These are phyloP conservation scores for Gaillardinia entomophila DNA, from an alignment of 805 yeast species.

Conservation along the genomic window DNA sequence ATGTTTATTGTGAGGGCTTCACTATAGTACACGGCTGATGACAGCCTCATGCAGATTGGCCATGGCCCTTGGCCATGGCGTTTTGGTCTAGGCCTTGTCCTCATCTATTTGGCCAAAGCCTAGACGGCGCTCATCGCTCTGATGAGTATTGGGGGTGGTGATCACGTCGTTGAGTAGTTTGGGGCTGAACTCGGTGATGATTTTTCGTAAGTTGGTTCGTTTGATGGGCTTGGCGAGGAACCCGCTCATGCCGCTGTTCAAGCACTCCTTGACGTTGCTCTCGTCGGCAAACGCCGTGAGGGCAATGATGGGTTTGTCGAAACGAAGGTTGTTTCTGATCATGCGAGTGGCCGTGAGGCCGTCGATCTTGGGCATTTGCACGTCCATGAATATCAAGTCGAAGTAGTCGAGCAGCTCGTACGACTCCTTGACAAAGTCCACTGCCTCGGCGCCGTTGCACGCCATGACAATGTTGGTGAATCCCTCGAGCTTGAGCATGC, in stretches of 20 bases:
- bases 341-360: constrained; percentile 79
- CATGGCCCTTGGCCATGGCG: no score
- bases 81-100: no score
- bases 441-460: constrained; percentile 87
- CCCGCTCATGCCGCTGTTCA: constrained; percentile 89
- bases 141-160: constrained; percentile 25
- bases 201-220: constrained; percentile 58
- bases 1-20: no score
- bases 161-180: constrained; percentile 24
- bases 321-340: constrained; percentile 59
- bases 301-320: constrained; percentile 78
- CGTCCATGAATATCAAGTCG: constrained; percentile 91
- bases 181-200: constrained; percentile 45
- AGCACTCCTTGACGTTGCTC: constrained; percentile 78
- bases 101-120: no score
- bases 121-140: constrained; percentile 21
- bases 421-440: constrained; percentile 54
- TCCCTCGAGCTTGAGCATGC: constrained; percentile 87
- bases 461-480: constrained; percentile 68
- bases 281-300: constrained; percentile 95
- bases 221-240: constrained; percentile 85
- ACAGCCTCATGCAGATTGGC: no score
- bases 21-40: no score
- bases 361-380: constrained; percentile 93
- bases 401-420: constrained; percentile 36